Percentiles rank a stretch among this genome's conserved stretches.
These are phyloP conservation scores for Croton setiger DNA, from an alignment of 441 rosid genomes.

Conservation along the genomic window DNA sequence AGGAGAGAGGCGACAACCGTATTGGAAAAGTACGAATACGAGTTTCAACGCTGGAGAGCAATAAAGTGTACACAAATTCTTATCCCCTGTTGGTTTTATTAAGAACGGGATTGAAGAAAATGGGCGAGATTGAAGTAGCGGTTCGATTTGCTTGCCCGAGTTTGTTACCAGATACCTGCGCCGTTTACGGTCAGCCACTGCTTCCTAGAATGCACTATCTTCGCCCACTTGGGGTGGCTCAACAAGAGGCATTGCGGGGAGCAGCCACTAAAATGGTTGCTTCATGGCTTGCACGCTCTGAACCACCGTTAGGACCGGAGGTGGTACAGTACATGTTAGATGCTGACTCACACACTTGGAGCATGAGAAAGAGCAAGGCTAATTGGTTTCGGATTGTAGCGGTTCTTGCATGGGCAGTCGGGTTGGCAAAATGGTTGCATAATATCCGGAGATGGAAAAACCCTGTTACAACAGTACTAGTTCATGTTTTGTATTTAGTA, in stretches of 20 bases:
- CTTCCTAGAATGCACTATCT: conserved; percentile 91
- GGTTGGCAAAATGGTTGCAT: conserved; percentile 87
- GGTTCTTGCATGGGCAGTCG: conserved; percentile 87
- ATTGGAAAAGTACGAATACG: conserved; percentile 85
- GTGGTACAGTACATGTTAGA: conserved; percentile 89
- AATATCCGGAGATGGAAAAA: conserved; percentile 77
- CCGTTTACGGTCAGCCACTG: conserved; percentile 73
- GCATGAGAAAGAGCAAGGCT: conserved; percentile 94
- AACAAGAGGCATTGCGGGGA: conserved; percentile 88
- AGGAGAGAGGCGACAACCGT: conserved; percentile 52
- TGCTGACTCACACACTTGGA: conserved; percentile 90
- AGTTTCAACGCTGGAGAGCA: conserved; percentile 81
- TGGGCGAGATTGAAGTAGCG: conserved; percentile 93
- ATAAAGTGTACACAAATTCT: conserved; percentile 77
- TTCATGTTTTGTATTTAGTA: conserved; percentile 72
- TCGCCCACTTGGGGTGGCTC: conserved; percentile 87
- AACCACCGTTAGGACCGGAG: conserved; percentile 84
- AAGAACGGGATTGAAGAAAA: conserved; percentile 69
- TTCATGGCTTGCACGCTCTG: conserved; percentile 71
- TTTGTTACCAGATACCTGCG: conserved; percentile 67
- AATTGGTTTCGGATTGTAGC: conserved; percentile 92
- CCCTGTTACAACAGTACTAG: conserved; percentile 70
- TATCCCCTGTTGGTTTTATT: conserved; percentile 67
- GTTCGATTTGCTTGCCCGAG: conserved; percentile 81
- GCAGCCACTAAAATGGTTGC: conserved; percentile 91